Base-by-base conservation (phyloP, 2,329 filamentous ascomycete species). In the Alternaria incomplexa region DNA sequence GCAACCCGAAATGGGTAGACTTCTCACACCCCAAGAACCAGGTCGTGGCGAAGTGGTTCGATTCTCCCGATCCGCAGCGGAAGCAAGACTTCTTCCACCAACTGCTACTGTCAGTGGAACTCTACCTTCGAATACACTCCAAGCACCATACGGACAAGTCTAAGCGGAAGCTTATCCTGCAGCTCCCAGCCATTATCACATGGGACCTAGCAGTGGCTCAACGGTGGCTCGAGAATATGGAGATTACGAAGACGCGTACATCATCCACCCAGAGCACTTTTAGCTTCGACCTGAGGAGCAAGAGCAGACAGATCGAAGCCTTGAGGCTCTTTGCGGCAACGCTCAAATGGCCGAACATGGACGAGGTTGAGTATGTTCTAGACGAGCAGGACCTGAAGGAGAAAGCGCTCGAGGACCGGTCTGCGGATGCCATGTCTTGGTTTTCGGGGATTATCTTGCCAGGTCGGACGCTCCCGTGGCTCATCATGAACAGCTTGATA, bases 331-430 rank as follows among this genome's bases (percentile, higher is more conserved):
- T 93, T 74, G 90, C 90, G 11, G 85, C 87, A 73, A 87, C 86
- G 72, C 88, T 93, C 83, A 93, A 92, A 61, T 93, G 91, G 91
- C 91, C 91, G 2, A 93, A 93, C 69, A 85, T 92, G 62, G 82
- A 82, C 20, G 87, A 88, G 62, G 88, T 91, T 7, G 83, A 91
- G 47, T 85, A 87, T 45, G 83, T 86, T 48, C 83, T 93, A 57
- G 87, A 85, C 65, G 85, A 89, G 63, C 84, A 85, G 63, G 88
- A 90, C 61, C 80, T 79, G 11, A 70, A 74, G 4, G 79, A 81
- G 63, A 81, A 80, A 62, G 69, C 79, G 2, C 71, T 83, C 10
- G 87, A 90, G 62, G 84, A 85, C 80, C 91, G 56, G 83, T 91
- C 89, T 71, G 91, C 90, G 20, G 90, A 92, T 73, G 87, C 90